Conservation (phyloP, 108 stramenopile genomes). For the Asterionellopsis glacialis region DNA sequence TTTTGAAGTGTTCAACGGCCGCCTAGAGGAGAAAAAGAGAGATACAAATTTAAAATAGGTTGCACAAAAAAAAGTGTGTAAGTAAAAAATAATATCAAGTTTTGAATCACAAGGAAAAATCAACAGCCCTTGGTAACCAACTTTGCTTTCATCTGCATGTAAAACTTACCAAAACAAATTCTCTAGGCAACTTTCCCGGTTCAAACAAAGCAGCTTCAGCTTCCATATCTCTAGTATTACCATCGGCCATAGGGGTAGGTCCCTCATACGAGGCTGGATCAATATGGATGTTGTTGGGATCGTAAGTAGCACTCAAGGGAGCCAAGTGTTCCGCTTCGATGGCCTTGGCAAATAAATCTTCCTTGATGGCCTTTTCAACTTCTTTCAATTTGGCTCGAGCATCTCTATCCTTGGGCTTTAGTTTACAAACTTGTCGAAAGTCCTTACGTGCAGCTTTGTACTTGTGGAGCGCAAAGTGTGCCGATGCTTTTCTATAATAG, state of each 20-base stretch:
- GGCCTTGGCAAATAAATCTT: slow-evolving; percentile 88
- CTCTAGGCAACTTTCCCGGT: slow-evolving; percentile 75
- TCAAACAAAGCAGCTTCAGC: slow-evolving; percentile 60
- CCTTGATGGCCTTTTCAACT: slow-evolving; percentile 88
- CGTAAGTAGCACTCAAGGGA: slow-evolving; percentile 71
- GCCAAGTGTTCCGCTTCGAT: slow-evolving; percentile 80
- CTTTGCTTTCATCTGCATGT: no score
- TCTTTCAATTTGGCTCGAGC: slow-evolving; percentile 79
- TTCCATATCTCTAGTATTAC: slow-evolving; percentile 31
- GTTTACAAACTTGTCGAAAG: slow-evolving; percentile 74
- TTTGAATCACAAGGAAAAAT: slow-evolving; percentile 1
- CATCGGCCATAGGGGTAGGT: slow-evolving; percentile 73
- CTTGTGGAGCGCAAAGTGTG: slow-evolving; percentile 93
- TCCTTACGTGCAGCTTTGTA: slow-evolving; percentile 93
- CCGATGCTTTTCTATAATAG: slow-evolving; percentile 95
- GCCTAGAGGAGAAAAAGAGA: slow-evolving; percentile 25
- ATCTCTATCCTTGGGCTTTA: slow-evolving; percentile 84
- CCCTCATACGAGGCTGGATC: slow-evolving; percentile 74
- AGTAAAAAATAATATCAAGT: neutral
- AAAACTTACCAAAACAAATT: slow-evolving; percentile 80
- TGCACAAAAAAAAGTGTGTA: neutral
- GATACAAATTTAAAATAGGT: slow-evolving; percentile 1
- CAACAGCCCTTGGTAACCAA: no score
- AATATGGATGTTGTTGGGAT: slow-evolving; percentile 57
- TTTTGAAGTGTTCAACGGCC: slow-evolving; percentile 78